Evolutionary conservation across 305 asterid species (phyloP).

Genomic region (Solanum chacoense): DNA sequence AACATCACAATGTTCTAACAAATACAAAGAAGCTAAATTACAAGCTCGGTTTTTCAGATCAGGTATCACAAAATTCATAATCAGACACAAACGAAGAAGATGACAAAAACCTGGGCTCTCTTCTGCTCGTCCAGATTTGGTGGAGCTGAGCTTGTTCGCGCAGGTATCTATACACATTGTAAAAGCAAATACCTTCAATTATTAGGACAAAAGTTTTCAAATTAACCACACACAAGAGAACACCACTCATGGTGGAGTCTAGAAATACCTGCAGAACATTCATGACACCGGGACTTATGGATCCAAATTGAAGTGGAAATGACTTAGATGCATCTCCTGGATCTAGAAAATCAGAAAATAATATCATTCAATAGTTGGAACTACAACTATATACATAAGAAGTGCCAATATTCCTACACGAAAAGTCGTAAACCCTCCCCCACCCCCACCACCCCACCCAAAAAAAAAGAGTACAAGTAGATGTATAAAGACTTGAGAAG

Average conservation of each 20-base stretch:
- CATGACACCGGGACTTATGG: constrained; percentile 64
- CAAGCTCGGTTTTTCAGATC: neutral
- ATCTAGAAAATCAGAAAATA: constrained; percentile 16
- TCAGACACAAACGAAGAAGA: neutral
- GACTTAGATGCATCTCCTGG: constrained; percentile 57
- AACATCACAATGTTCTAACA: neutral
- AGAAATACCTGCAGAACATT: constrained; percentile 59
- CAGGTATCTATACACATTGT: constrained; percentile 27
- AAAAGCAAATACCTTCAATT: neutral
- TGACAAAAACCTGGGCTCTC: constrained; percentile 37
- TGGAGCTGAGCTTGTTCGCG: constrained; percentile 94
- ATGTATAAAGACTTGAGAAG: constrained; percentile 1
- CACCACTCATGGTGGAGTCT: neutral
- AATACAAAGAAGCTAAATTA: neutral
- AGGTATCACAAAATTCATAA: neutral
- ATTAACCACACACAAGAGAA: neutral
- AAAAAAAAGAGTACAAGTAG: neutral
- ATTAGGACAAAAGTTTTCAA: neutral
- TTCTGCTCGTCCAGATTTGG: constrained; percentile 93
- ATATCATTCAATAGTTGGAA: constrained; percentile 4
- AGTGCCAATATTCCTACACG: neutral
- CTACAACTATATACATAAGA: constrained; percentile 1
- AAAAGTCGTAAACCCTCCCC: neutral
- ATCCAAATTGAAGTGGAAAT: constrained; percentile 81
- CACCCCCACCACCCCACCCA: neutral